phyloP scores from a whole-genome alignment of 1,284 basidiomycete genomes.

The Trametes pubescens region DNA sequence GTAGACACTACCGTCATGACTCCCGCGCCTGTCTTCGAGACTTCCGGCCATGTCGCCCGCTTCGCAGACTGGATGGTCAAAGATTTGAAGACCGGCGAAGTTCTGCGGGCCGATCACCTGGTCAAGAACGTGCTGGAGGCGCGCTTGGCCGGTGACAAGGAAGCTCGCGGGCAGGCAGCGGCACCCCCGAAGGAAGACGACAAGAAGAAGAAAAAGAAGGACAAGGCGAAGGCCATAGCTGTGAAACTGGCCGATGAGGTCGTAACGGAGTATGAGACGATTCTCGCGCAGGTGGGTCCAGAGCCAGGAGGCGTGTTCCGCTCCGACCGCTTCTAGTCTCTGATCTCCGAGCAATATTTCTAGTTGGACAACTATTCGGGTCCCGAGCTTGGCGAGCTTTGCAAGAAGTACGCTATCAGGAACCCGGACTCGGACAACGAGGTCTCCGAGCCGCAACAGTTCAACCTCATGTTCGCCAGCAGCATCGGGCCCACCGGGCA shows the following conservation, averaged over 20 bases:
- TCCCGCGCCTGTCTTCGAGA: constrained; percentile 93
- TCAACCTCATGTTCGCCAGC: constrained; percentile 99
- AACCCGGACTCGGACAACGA: constrained; percentile 96
- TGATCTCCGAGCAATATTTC: constrained; percentile 21
- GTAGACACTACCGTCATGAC: constrained; percentile 99
- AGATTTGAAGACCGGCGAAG: constrained; percentile 93
- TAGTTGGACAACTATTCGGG: constrained; percentile 95
- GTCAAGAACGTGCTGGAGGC: constrained; percentile 95
- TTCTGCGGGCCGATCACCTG: constrained; percentile 97
- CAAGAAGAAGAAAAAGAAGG: constrained; percentile 83
- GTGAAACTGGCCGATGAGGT: constrained; percentile 83
- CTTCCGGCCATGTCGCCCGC: constrained; percentile 97
- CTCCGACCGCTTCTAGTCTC: constrained; percentile 13
- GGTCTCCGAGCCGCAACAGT: constrained; percentile 92
- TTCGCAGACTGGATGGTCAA: constrained; percentile 99
- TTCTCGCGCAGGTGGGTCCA: constrained; percentile 82
- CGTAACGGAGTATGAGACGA: constrained; percentile 82
- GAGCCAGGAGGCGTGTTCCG: constrained; percentile 11
- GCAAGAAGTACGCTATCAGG: constrained; percentile 82
- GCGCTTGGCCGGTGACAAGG: constrained; percentile 88
- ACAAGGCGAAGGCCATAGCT: constrained; percentile 78
- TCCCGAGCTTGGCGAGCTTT: constrained; percentile 88
- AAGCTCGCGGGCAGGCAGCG: constrained; percentile 82
- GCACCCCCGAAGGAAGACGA: constrained; percentile 62
- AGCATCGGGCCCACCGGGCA: constrained; percentile 98